Evolutionary conservation across 169 alveolate species (phyloP).

Genomic region (Toxoplasma gondii): DNA sequence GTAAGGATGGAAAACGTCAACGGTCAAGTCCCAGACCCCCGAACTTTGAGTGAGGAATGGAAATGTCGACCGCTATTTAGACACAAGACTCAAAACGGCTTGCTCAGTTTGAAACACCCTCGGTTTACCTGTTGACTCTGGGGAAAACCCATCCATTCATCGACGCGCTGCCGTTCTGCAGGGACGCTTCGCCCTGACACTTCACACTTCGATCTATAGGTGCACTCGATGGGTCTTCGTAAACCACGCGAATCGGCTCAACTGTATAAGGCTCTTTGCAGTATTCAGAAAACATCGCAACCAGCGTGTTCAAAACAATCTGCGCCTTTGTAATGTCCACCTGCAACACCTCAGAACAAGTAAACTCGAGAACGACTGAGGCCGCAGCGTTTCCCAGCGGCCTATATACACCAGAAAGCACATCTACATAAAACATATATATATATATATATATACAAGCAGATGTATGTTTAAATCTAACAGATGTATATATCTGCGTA

Average conservation of each 20-base stretch:
- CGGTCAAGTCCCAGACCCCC: too few relatives aligned
- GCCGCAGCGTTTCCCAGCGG: not conserved
- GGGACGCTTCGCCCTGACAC: conserved; percentile 65
- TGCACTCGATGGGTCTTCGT: conserved; percentile 79
- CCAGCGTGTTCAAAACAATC: conserved; percentile 79
- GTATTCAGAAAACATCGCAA: conserved; percentile 84
- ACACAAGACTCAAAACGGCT: too few relatives aligned
- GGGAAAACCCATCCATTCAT: not conserved
- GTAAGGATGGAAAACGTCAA: too few relatives aligned
- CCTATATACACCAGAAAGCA: not conserved
- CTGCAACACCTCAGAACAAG: conserved; percentile 61
- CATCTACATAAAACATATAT: not conserved
- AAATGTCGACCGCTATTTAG: too few relatives aligned
- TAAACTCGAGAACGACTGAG: not conserved
- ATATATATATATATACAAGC: not conserved
- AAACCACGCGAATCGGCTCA: conserved; percentile 82
- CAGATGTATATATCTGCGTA: not conserved
- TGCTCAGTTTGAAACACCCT: too few relatives aligned
- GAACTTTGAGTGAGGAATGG: too few relatives aligned
- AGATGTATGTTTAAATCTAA: not conserved
- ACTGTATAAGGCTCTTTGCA: conserved; percentile 72
- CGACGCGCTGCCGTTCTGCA: not conserved
- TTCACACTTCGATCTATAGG: conserved; percentile 71
- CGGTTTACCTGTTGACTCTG: not conserved
- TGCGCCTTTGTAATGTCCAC: conserved; percentile 82